Conservation (phyloP, 306 rosid genomes). For the Macrotyloma uniflorum region DNA sequence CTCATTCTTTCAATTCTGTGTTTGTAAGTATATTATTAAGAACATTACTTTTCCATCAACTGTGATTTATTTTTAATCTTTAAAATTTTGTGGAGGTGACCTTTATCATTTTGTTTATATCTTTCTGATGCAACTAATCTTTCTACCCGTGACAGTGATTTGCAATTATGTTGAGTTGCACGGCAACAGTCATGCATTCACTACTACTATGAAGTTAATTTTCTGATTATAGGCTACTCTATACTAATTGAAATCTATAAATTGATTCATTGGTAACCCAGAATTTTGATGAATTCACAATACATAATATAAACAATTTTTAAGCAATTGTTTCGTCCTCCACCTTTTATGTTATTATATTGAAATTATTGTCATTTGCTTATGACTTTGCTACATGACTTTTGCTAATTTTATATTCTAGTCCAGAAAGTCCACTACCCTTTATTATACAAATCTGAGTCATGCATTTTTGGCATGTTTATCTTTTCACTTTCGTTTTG, state of each 20-base stretch:
- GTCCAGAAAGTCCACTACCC: not conserved
- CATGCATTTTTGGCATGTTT: slow-evolving; percentile 26
- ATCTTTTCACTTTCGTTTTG: slow-evolving; percentile 3
- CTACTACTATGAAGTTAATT: not conserved
- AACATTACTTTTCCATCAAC: not conserved
- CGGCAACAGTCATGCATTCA: not conserved
- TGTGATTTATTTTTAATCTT: slow-evolving; percentile 22
- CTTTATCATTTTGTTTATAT: slow-evolving; percentile 2
- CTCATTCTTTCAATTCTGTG: not conserved
- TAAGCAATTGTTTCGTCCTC: not conserved
- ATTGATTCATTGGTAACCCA: not conserved
- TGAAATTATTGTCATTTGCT: not conserved
- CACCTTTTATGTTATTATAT: not conserved
- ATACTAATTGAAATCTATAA: not conserved
- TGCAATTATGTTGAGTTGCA: not conserved
- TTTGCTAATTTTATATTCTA: slow-evolving; percentile 20
- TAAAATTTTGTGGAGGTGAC: slow-evolving; percentile 28
- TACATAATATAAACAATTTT: not conserved
- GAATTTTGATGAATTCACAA: not conserved
- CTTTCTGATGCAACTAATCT: not conserved
- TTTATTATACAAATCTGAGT: slow-evolving; percentile 12
- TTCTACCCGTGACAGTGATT: slow-evolving; percentile 17
- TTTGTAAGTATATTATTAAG: not conserved
- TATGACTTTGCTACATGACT: not conserved
- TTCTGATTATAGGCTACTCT: not conserved